Evolutionary conservation across 768 basidiomycete species (phyloP), one percentile per base, ranked within the genome.

Genomic region (Gymnopilus dilepis): DNA sequence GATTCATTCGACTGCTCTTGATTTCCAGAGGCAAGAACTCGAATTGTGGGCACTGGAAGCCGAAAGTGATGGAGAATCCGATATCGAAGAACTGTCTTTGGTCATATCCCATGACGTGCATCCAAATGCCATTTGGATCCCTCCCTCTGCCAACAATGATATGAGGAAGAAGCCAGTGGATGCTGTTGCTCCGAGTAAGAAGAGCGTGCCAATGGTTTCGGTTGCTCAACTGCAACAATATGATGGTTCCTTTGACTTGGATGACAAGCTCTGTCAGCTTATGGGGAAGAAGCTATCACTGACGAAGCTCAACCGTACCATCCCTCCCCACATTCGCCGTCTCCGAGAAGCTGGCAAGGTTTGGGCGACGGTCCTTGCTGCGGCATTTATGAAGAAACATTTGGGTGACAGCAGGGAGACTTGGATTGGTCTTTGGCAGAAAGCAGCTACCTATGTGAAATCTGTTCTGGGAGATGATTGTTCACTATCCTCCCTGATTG

Each of bases 391-490:
- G 41, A 60, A 55, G 43, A 54, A 34, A 3, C 13, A 30, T 28
- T 38, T 54, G 28, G 51, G 52, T 1, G 41, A 60, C 11, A 53
- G 55, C n/a, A 60, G 53, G 30, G 59, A 60, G 19, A 43, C 55
- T 7, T 60, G 59, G 59, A 60, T 60, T 21, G 59, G 59, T 4
- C 52, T 55, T 43, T 60, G 59, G 59, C 42, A 55, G 21, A 60
- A 60, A 53, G 59, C 59, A 7, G 43, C 52, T 6, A 33, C 22
- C n/a, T 60, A 60, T 28, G 51, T 60, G 11, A 43, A 60, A 13
- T n/a, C 31, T 17, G 43, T 21, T 19, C 52, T 60, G 9, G 59
- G 53, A n/a, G 26, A 11, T 22, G 43, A 54, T 4, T 26, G 45
- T 54, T 55, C 59, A 0, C 38, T 60, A n/a, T 19, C 53, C 1